Percentiles rank a stretch among this genome's conserved stretches.
phyloP scores from a whole-genome alignment of 306 rosid species.

The Rosa chinensis region DNA sequence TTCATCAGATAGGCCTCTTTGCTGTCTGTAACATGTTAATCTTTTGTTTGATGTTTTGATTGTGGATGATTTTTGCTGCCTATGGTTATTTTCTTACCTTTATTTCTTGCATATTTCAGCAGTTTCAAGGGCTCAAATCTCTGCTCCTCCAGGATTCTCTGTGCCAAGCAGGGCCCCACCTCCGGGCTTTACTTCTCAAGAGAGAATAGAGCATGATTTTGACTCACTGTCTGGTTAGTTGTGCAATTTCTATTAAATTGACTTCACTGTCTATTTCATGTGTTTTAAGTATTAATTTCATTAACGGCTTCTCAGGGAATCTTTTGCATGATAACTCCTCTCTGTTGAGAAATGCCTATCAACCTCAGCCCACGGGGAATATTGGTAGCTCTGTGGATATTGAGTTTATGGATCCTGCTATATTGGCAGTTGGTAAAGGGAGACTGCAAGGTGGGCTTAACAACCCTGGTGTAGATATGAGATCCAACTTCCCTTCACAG shows the following conservation, averaged over 20 bases:
- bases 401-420: constrained; percentile 92
- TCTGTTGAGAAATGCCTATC: constrained; percentile 60
- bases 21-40: not conserved
- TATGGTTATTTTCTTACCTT: not conserved
- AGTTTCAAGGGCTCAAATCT: constrained; percentile 68
- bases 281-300: not conserved
- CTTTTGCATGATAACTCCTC: constrained; percentile 54
- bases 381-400: constrained; percentile 56
- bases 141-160: constrained; percentile 92
- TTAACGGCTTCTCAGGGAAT: constrained; percentile 50
- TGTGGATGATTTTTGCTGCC: not conserved
- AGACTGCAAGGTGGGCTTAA: constrained; percentile 63
- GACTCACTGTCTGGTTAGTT: constrained; percentile 68
- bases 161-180: constrained; percentile 78
- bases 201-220: constrained; percentile 64
- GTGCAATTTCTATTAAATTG: not conserved
- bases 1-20: not conserved
- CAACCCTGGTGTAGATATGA: constrained; percentile 57
- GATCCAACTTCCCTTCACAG: constrained; percentile 60
- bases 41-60: not conserved
- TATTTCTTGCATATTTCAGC: constrained; percentile 31
- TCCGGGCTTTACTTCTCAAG: constrained; percentile 81
- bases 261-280: not conserved
- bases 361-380: constrained; percentile 52
- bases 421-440: constrained; percentile 88